Base-by-base conservation (phyloP, 1,139 yeast genomes). In the Geotrichum fermentans region DNA sequence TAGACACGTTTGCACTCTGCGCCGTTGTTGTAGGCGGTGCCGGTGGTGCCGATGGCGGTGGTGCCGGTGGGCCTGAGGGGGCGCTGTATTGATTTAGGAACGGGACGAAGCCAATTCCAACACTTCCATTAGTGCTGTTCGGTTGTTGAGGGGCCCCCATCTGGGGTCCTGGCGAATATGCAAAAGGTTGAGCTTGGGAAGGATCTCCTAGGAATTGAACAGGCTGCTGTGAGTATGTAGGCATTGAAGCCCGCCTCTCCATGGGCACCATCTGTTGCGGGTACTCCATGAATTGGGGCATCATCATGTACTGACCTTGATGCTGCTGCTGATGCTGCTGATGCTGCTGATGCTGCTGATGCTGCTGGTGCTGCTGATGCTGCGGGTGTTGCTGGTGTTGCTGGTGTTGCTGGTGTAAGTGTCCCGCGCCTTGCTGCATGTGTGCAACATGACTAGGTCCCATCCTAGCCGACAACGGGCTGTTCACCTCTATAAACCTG, bases 321-420 rank as follows among this genome's bases (percentile, higher is more conserved):
- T 16, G 21, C 38, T 37, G 39, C 14, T 42, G 49, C 10, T 44
- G 47, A 14, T 22, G 38, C 37, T n/a, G 32, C 17, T 21, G 22
- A 6, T 34, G 38, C 22, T 28, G 13, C 30, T 28, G 30, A 8
- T 8, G 30, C 13, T 8, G 11, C 30, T 28, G 30, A 13, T 28
- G 30, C 13, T 28, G 13, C 30, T 8, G 30, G 11, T 8, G 30
- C 13, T 13, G 30, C 11, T 13, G 30, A 13, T 13, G 13, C 13
- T 8, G 13, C 8, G 13, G 30, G 30, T 13, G 30, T 28, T 8
- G 30, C 11, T 28, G 34, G 14, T 30, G 34, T 6, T 24, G 28
- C 8, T 24, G 28, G 28, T 24, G 28, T 6, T 24, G 28, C 8
- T 24, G 28, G 28, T 24, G 28, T 6, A 10, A 6, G 28, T 24